A percentile compares a stretch with the other conserved stretches of the same genome.
Conservation (phyloP, 2,329 filamentous ascomycete genomes). For the Cladosporium sp. region DNA sequence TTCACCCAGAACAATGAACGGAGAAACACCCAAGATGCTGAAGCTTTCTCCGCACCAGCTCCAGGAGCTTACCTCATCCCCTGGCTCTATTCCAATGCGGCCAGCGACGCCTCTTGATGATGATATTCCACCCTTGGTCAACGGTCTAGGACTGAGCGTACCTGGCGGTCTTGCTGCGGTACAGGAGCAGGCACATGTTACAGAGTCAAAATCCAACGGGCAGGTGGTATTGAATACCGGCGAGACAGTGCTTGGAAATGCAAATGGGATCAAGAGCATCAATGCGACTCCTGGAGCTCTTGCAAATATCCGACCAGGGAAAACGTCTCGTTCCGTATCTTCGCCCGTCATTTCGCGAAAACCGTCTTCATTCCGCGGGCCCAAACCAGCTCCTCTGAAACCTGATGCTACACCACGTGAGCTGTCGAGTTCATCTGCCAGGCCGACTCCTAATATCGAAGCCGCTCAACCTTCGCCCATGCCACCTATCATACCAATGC, state of each 20-base stretch:
- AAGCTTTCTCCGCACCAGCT: constrained; percentile 54
- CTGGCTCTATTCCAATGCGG: constrained; percentile 51
- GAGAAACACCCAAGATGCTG: constrained; percentile 31
- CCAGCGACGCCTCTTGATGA: constrained; percentile 37
- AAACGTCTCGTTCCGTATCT: constrained; percentile 33
- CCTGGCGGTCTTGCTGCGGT: not conserved
- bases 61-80: constrained; percentile 51
- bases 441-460: constrained; percentile 31
- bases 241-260: not conserved
- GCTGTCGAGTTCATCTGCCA: constrained; percentile 16
- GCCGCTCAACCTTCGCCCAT: constrained; percentile 37
- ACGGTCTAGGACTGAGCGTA: constrained; percentile 5
- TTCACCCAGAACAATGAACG: constrained; percentile 10
- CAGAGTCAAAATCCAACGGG: not conserved
- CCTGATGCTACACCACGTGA: constrained; percentile 29
- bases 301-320: constrained; percentile 25
- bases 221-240: not conserved
- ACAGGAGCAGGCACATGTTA: not conserved
- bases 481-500: constrained; percentile 54
- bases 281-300: constrained; percentile 25
- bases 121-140: constrained; percentile 22
- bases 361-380: constrained; percentile 26
- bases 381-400: constrained; percentile 28
- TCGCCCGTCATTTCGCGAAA: constrained; percentile 37
- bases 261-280: constrained; percentile 28